A percentile compares a stretch with the other conserved stretches of the same genome.
phyloP scores from a whole-genome alignment of 257 asterid species.

The Solanum piurae region DNA sequence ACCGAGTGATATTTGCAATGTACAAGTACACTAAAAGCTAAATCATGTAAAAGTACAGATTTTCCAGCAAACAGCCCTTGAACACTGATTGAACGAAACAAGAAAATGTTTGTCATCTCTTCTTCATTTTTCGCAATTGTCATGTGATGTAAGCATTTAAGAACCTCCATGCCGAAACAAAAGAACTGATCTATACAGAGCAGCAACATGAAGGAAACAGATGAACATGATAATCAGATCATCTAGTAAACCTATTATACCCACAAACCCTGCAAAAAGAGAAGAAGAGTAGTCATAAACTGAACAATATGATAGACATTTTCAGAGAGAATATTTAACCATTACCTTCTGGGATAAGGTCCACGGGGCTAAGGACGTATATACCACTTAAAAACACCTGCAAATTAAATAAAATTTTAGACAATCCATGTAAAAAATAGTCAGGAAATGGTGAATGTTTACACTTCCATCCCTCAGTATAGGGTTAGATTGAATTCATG shows the following conservation, averaged over 20 bases:
- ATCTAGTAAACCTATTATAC: constrained; percentile 75
- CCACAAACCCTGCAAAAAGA: constrained; percentile 40
- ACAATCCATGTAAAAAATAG: not conserved
- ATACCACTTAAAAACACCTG: constrained; percentile 27
- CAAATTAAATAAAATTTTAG: not conserved
- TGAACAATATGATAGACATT: not conserved
- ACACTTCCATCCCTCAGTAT: not conserved
- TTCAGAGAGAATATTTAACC: not conserved
- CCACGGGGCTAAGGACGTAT: constrained; percentile 41
- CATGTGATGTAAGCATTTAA: not conserved
- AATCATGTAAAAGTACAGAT: not conserved
- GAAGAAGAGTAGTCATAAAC: not conserved
- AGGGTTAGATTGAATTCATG: not conserved
- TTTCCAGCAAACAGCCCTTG: not conserved
- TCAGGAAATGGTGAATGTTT: not conserved
- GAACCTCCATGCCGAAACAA: constrained; percentile 70
- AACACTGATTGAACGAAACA: not conserved
- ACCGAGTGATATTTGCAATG: not conserved
- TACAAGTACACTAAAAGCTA: not conserved
- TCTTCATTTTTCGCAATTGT: not conserved
- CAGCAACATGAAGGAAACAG: constrained; percentile 81
- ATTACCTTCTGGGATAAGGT: constrained; percentile 44
- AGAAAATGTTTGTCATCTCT: not conserved
- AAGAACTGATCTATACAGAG: constrained; percentile 87
- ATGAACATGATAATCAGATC: constrained; percentile 60